A percentile compares a stretch with the other conserved stretches of the same genome.
phyloP scores from a whole-genome alignment of 805 yeast species.

The Priceomyces melissophilus region DNA sequence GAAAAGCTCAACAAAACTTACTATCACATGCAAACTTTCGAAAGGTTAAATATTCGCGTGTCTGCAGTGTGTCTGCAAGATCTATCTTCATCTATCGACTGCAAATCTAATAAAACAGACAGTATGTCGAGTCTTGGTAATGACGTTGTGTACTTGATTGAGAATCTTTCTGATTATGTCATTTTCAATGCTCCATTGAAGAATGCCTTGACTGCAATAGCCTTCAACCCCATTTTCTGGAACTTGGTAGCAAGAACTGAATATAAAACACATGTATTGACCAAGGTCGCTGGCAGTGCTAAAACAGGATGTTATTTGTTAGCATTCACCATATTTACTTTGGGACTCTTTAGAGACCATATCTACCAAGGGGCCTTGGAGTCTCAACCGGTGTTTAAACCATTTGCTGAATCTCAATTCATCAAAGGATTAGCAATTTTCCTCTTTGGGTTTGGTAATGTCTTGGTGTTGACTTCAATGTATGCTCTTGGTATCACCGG shows the following conservation, averaged over 20 bases:
- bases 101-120: background rate
- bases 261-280: conserved; percentile 69
- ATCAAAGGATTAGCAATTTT: conserved; percentile 52
- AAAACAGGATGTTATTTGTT: conserved; percentile 79
- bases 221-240: conserved; percentile 95
- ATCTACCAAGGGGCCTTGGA: conserved; percentile 67
- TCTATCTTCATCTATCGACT: background rate
- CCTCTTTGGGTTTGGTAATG: conserved; percentile 66
- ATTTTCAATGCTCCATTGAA: conserved; percentile 17
- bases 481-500: conserved; percentile 92
- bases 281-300: conserved; percentile 68
- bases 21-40: conserved; percentile 1
- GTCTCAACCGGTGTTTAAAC: conserved; percentile 64
- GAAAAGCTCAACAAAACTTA: background rate
- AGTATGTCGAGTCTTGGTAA: conserved; percentile 1
- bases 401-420: conserved; percentile 39
- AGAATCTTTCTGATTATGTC: conserved; percentile 13
- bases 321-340: conserved; percentile 77
- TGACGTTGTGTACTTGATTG: conserved; percentile 1
- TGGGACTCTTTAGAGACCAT: conserved; percentile 81
- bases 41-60: background rate
- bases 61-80: background rate
- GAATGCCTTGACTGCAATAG: conserved; percentile 60
- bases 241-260: conserved; percentile 87
- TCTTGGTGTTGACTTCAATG: conserved; percentile 83